phyloP scores from a whole-genome alignment of 352 stramenopile species.

The Phytophthora brassicae region DNA sequence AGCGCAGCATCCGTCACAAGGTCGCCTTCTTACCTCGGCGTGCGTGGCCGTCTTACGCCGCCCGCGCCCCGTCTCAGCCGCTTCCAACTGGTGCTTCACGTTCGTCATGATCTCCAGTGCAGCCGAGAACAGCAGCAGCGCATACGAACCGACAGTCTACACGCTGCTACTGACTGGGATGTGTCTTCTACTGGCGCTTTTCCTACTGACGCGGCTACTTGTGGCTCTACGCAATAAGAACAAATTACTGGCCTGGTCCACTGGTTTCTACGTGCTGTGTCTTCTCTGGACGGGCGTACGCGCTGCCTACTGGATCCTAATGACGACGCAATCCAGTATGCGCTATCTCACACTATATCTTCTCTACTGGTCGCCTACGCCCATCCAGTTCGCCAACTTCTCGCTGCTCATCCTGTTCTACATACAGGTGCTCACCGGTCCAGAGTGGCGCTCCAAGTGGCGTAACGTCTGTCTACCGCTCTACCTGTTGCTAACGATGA shows the following conservation, averaged over 20 bases:
- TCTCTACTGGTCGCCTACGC: constrained; percentile 85
- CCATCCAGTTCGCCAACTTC: constrained; percentile 90
- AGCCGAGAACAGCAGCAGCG: constrained; percentile 33
- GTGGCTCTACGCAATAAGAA: constrained; percentile 75
- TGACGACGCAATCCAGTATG: constrained; percentile 72
- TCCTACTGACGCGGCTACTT: constrained; percentile 68
- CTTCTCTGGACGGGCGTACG: constrained; percentile 82
- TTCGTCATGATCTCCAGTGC: constrained; percentile 12
- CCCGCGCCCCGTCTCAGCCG: too few relatives aligned
- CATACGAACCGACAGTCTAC: constrained; percentile 66
- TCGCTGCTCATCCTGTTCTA: constrained; percentile 88
- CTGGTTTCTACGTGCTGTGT: constrained; percentile 79
- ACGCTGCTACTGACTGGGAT: constrained; percentile 78
- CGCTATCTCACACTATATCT: constrained; percentile 84
- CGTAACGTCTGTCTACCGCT: constrained; percentile 82
- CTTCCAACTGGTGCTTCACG: not conserved
- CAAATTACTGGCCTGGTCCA: constrained; percentile 84
- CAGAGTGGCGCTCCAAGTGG: constrained; percentile 71
- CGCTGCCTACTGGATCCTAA: constrained; percentile 83
- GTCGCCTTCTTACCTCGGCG: too few relatives aligned
- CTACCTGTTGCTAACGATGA: constrained; percentile 80
- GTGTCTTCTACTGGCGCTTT: constrained; percentile 74
- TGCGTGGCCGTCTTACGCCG: constrained; percentile 4
- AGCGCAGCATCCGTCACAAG: too few relatives aligned
- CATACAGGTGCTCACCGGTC: constrained; percentile 84